Conservation (phyloP, 2,329 filamentous ascomycete species). For the Paecilomyces fulvus region DNA sequence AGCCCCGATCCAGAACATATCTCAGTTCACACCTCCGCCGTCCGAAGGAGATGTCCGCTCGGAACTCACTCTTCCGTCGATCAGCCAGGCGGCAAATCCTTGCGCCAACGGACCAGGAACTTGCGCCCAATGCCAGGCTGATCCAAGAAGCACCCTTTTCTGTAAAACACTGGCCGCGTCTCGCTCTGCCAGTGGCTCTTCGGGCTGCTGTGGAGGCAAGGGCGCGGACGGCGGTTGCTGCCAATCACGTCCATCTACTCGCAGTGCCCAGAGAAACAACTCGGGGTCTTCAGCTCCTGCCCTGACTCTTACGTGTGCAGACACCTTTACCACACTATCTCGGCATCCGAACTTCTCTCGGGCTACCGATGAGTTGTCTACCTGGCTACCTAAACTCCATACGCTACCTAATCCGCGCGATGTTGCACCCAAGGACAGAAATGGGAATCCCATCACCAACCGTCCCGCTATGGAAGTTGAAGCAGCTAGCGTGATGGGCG, state of each 20-base stretch:
- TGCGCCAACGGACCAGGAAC: conserved; percentile 65
- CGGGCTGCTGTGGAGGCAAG: conserved; percentile 57
- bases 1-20: conserved; percentile 38
- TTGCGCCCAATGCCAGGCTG: conserved; percentile 67
- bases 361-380: conserved; percentile 64
- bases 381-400: conserved; percentile 66
- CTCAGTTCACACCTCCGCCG: conserved; percentile 44
- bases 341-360: conserved; percentile 68
- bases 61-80: conserved; percentile 38
- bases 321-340: conserved; percentile 69
- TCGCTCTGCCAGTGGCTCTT: conserved; percentile 30
- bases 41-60: conserved; percentile 51
- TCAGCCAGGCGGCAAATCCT: conserved; percentile 29
- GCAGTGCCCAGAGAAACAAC: conserved; percentile 15
- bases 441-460: conserved; percentile 12
- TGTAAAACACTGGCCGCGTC: conserved; percentile 70
- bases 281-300: conserved; percentile 26
- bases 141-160: conserved; percentile 73
- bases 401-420: conserved; percentile 40
- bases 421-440: conserved; percentile 19
- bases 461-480: conserved; percentile 65
- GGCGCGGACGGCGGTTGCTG: conserved; percentile 57
- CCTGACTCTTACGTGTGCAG: conserved; percentile 62
- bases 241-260: conserved; percentile 25
- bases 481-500: conserved; percentile 75